phyloP scores from a whole-genome alignment of 1,284 basidiomycete genomes.

The Cutaneotrichosporon sp. region DNA sequence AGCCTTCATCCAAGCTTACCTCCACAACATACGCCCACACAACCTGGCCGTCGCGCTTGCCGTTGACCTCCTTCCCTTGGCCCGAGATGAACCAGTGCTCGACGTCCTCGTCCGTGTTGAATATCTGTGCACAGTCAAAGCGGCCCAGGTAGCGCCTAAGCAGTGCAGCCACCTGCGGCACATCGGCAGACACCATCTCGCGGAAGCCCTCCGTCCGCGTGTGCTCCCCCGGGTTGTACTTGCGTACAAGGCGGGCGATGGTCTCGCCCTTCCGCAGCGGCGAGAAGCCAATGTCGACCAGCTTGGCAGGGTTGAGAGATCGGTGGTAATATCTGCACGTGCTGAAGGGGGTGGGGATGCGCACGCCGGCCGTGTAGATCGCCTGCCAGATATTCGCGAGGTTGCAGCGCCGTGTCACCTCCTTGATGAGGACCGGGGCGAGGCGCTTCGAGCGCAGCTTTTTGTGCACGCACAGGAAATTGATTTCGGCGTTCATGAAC shows the following conservation, averaged over 20 bases:
- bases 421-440: slow-evolving; percentile 95
- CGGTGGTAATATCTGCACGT: slow-evolving; percentile 91
- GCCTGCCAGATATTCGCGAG: slow-evolving; percentile 91
- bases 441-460: slow-evolving; percentile 93
- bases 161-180: slow-evolving; percentile 68
- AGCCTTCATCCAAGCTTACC: slow-evolving; percentile 52
- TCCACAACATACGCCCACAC: slow-evolving; percentile 97
- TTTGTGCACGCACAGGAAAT: slow-evolving; percentile 98
- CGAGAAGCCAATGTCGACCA: slow-evolving; percentile 89
- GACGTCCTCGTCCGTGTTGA: slow-evolving; percentile 69
- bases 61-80: slow-evolving; percentile 59
- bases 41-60: slow-evolving; percentile 69
- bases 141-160: slow-evolving; percentile 75
- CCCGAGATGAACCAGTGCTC: slow-evolving; percentile 86
- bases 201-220: slow-evolving; percentile 63
- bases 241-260: slow-evolving; percentile 73
- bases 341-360: slow-evolving; percentile 83
- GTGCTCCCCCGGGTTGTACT: slow-evolving; percentile 60
- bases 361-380: slow-evolving; percentile 89
- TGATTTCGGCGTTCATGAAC: slow-evolving; percentile 81
- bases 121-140: slow-evolving; percentile 77
- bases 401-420: slow-evolving; percentile 90
- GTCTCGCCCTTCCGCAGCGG: slow-evolving; percentile 77
- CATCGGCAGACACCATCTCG: slow-evolving; percentile 80
- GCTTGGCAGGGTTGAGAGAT: slow-evolving; percentile 83